phyloP scores from a whole-genome alignment of 1,284 basidiomycete species.

The Puccinia polysora region DNA sequence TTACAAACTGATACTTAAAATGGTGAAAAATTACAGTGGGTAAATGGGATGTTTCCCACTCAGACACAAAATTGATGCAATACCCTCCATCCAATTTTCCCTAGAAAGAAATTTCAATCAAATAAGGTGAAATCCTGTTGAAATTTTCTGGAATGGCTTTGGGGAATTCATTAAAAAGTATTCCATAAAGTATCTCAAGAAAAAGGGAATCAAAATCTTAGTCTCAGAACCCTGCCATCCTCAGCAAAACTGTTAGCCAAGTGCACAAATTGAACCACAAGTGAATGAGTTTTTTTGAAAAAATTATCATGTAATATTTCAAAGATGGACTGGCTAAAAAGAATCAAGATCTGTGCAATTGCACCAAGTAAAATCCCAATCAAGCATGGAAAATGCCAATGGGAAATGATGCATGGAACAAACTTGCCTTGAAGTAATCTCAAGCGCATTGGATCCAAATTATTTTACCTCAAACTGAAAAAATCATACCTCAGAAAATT shows the following conservation, averaged over 20 bases:
- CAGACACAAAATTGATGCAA: neutral
- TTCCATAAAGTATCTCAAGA: neutral
- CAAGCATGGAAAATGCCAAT: neutral
- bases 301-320: neutral
- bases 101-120: neutral
- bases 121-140: neutral
- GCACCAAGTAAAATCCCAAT: neutral
- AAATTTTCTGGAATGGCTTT: neutral
- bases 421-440: neutral
- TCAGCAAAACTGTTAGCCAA: neutral
- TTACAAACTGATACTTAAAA: neutral
- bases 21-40: neutral
- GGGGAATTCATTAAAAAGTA: constrained; percentile 1
- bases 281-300: neutral
- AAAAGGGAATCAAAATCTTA: neutral
- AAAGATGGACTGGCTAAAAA: neutral
- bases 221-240: neutral
- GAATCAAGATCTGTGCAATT: neutral
- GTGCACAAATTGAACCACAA: neutral
- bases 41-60: neutral
- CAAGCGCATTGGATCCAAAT: neutral
- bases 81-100: neutral
- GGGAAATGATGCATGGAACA: neutral
- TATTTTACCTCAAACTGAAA: too few relatives aligned
- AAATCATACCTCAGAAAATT: neutral